phyloP scores from a whole-genome alignment of 2,329 filamentous ascomycete genomes.

The Microdochium trichocladiopsis region DNA sequence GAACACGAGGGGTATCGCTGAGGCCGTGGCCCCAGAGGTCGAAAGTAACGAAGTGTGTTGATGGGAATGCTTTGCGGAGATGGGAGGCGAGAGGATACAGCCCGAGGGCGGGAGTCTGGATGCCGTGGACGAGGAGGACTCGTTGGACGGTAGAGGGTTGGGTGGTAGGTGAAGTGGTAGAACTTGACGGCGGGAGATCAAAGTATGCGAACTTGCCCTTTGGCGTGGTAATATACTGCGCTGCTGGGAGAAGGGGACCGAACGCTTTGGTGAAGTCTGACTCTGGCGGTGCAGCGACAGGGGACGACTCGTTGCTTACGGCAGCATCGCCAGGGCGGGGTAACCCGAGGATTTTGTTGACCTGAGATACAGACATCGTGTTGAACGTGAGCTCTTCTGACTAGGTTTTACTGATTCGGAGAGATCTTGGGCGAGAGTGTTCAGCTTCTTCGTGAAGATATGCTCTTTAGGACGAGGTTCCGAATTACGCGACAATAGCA shows the following conservation, averaged over 20 bases:
- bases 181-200: slow-evolving; percentile 14
- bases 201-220: slow-evolving; percentile 33
- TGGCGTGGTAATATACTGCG: slow-evolving; percentile 21
- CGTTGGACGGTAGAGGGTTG: slow-evolving; percentile 8
- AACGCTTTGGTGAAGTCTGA: slow-evolving; percentile 25
- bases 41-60: slow-evolving; percentile 31
- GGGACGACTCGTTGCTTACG: not conserved
- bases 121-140: slow-evolving; percentile 40
- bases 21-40: slow-evolving; percentile 49
- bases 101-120: slow-evolving; percentile 42
- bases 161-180: not conserved
- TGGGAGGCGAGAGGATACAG: slow-evolving; percentile 31
- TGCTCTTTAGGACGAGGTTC: too few species aligned
- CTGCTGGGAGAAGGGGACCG: slow-evolving; percentile 28
- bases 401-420: too few species aligned
- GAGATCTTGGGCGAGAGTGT: too few species aligned
- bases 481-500: too few species aligned
- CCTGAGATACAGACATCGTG: not conserved
- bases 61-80: slow-evolving; percentile 25
- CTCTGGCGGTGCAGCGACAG: slow-evolving; percentile 28
- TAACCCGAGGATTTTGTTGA: not conserved
- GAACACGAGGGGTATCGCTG: slow-evolving; percentile 33
- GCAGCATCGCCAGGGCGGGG: not conserved
- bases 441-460: too few species aligned
- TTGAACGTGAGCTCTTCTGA: too few species aligned